Conservation (phyloP, 768 basidiomycete genomes). For the Leccinum truebloodii region DNA sequence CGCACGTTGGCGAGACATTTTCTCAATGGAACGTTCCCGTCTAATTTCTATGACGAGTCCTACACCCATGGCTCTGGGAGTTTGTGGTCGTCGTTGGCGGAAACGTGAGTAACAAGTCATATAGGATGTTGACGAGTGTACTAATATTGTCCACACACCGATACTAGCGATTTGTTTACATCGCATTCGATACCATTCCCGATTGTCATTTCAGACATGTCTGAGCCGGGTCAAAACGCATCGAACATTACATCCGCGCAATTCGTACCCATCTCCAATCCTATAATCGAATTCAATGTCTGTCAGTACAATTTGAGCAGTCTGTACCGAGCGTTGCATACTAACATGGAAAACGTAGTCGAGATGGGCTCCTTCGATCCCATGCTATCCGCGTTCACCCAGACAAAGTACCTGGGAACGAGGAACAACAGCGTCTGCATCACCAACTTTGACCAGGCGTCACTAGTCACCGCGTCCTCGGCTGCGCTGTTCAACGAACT, state of each 20-base stretch:
- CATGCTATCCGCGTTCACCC: slow-evolving; percentile 46
- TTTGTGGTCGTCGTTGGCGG: slow-evolving; percentile 35
- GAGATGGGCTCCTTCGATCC: slow-evolving; percentile 46
- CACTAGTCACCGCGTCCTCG: slow-evolving; percentile 42
- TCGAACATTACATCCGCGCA: slow-evolving; percentile 23
- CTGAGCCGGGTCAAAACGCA: slow-evolving; percentile 26
- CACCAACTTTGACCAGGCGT: slow-evolving; percentile 37
- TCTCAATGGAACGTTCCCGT: slow-evolving; percentile 36
- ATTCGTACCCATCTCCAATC: slow-evolving; percentile 32
- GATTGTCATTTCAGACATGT: slow-evolving; percentile 34
- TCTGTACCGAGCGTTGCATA: background rate
- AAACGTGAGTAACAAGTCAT: slow-evolving; percentile 29
- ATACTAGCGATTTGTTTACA: slow-evolving; percentile 34
- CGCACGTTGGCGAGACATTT: slow-evolving; percentile 39
- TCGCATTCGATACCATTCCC: slow-evolving; percentile 42
- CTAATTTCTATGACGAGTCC: slow-evolving; percentile 32
- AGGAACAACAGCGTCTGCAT: slow-evolving; percentile 33
- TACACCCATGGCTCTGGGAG: slow-evolving; percentile 37
- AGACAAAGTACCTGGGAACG: slow-evolving; percentile 46
- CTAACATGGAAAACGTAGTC: slow-evolving; percentile 24
- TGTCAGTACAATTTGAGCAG: slow-evolving; percentile 19
- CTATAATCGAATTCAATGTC: slow-evolving; percentile 39
- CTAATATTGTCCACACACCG: slow-evolving; percentile 1
- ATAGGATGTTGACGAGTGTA: background rate
- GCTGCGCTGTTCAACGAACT: slow-evolving; percentile 35